Evolutionary conservation across 345 rosid genomes (phyloP), one percentile per base, ranked within the genome.

Genomic region (Boechera divaricarpa): DNA sequence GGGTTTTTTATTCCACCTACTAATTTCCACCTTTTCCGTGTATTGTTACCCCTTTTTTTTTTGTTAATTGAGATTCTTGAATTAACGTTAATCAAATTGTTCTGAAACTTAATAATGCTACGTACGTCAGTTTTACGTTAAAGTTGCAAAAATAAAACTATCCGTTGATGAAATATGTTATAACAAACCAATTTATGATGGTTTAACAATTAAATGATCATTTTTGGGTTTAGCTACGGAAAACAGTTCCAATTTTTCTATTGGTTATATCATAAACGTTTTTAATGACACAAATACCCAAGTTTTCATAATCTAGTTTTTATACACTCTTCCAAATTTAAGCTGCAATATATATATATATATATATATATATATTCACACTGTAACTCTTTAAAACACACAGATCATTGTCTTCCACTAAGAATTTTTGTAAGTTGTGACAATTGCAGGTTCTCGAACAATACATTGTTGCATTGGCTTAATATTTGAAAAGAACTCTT

Each of bases 391-490:
- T 53, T 4, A 4, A 11, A 73, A 28, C 15, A 8, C 5, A 74
- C 7, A 63, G 15, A 36, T 57, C 51, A 47, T 45, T 7, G 54
- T 55, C 32, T 69, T 29, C 67, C 36, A 59, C 16, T 13, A 8
- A 33, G 21, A 60, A 8, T n/a, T 48, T 65, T 16, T 10, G 51
- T 56, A 57, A 57, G 24, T 15, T 35, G 57, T 42, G 64, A 55
- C 65, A 58, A 26, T n/a, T n/a, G 65, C 67, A 74, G 12, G 66
- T 66, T 47, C 59, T 35, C 53, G 45, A 63, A 74, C 56, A 52
- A 31, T 55, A 64, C 26, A 7, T 53, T 26, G 44, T 56, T 44
- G 5, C 45, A 59, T 2, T 21, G 24, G 24, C 24, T 21, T 21
- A 21, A 21, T 21, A 21, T 21, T 21, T 21, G 24, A 21, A 21